Base-by-base conservation (phyloP, 2,329 filamentous ascomycete species). In the Colletotrichum eleusines region DNA sequence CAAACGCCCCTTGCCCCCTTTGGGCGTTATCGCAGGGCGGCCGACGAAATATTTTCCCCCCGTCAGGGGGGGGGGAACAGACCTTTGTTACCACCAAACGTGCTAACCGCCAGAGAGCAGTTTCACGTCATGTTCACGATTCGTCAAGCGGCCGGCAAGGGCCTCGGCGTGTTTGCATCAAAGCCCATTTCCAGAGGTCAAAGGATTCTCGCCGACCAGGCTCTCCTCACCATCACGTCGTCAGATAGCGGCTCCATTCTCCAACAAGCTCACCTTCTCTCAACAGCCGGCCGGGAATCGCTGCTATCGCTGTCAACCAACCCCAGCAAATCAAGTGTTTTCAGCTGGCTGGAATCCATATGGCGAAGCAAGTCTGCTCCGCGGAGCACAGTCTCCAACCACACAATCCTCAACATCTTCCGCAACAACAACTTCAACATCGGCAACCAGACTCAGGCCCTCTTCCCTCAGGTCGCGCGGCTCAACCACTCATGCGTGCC, bases 341-440 rank as follows among this genome's bases (percentile, higher is more conserved):
- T 69, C 12, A 70, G 69, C 55, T 72, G 65, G 66, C 33, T 44
- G 26, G 69, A 72, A 26, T 65, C 69, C n/a, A 26, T 72, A 26
- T 72, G 65, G 69, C 69, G 50, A 20, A 72, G 66, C 66, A 60
- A 51, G 48, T 31, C 60, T n/a, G 40, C 59, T 9, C 65, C 61
- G 5, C 53, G 46, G 12, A n/a, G 38, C 14, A 69, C 55, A 5
- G 54, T 42, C n/a, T 46, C 59, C 23, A 72, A 64, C n/a, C 69
- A 72, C 69, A 55, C 38, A 16, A 66, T 72, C 20, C 66, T 72
- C 55, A 70, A 70, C 50, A 70, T 72, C 57, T 72, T 72, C 60
- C 55, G 66, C 44, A 72, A 72, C 54, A 72, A 72, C 28, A 72
- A 72, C 55, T 72, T 72, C 66, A 44, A 61, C 59, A 60, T 72